Evolutionary conservation across 495 filamentous ascomycete species (phyloP).

Genomic region (Neurospora sp.): DNA sequence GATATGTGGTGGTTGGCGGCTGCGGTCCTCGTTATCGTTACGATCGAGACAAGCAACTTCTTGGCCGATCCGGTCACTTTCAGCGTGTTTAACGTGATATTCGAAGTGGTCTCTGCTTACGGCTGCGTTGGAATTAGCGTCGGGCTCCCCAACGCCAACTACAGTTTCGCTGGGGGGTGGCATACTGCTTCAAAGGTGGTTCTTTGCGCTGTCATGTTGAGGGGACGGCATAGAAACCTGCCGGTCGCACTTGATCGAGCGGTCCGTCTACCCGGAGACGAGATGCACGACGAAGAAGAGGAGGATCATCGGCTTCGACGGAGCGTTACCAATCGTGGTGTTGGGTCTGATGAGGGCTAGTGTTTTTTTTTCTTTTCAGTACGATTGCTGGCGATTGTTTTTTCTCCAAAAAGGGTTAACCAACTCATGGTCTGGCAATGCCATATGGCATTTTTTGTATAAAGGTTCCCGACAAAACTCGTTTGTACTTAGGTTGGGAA

Average conservation of each 20-base stretch:
- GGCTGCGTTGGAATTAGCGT: slow-evolving; percentile 78
- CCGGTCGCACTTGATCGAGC: slow-evolving; percentile 77
- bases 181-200: slow-evolving; percentile 65
- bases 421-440: background rate
- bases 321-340: slow-evolving; percentile 23
- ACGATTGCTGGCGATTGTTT: background rate
- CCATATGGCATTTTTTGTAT: background rate
- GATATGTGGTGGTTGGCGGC: slow-evolving; percentile 81
- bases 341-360: slow-evolving; percentile 10
- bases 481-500: background rate
- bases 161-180: slow-evolving; percentile 66
- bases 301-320: slow-evolving; percentile 31
- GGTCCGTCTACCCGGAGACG: slow-evolving; percentile 57
- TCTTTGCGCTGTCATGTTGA: slow-evolving; percentile 65
- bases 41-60: slow-evolving; percentile 61
- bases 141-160: slow-evolving; percentile 56
- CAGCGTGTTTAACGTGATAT: slow-evolving; percentile 76
- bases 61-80: slow-evolving; percentile 55
- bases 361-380: background rate
- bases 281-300: slow-evolving; percentile 34
- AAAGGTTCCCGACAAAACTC: background rate
- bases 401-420: background rate
- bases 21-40: slow-evolving; percentile 62
- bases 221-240: slow-evolving; percentile 69
- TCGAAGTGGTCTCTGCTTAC: slow-evolving; percentile 76